phyloP scores from a whole-genome alignment of 2,329 filamentous ascomycete species.

The Pseudonectria foliicola region DNA sequence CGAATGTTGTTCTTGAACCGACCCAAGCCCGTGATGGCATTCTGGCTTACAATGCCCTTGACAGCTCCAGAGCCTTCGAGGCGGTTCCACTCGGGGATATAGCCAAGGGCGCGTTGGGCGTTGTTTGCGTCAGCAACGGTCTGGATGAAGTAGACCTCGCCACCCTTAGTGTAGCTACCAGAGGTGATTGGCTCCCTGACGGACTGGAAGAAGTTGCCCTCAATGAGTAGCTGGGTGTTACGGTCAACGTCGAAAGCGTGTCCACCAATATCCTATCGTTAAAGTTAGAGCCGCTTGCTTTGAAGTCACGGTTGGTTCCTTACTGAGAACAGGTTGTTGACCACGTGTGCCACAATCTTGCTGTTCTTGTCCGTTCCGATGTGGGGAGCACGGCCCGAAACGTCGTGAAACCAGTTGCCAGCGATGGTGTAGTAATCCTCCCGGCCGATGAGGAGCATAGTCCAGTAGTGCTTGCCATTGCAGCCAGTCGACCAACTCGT shows the following conservation, averaged over 20 bases:
- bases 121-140: conserved; percentile 18
- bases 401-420: conserved; percentile 22
- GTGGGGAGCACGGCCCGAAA: conserved; percentile 22
- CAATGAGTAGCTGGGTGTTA: conserved; percentile 17
- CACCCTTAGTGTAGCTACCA: conserved; percentile 9
- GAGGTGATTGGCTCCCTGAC: conserved; percentile 16
- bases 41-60: conserved; percentile 7
- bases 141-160: conserved; percentile 18
- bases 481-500: conserved; percentile 23
- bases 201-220: conserved; percentile 22
- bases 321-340: conserved; percentile 2
- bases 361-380: conserved; percentile 17
- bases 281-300: conserved; percentile 23
- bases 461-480: conserved; percentile 28
- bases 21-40: conserved; percentile 9
- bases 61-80: conserved; percentile 8
- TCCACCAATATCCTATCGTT: conserved; percentile 17
- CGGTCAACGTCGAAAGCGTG: conserved; percentile 47
- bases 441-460: conserved; percentile 24
- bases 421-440: conserved; percentile 20
- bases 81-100: conserved; percentile 20
- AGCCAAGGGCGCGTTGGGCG: conserved; percentile 11
- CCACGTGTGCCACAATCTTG: too few relatives aligned
- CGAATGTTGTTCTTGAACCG: conserved; percentile 13
- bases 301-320: conserved; percentile 15